A percentile compares a stretch with the other conserved stretches of the same genome.
phyloP scores from a whole-genome alignment of 495 filamentous ascomycete species.

The Tetracladium marchalianum region DNA sequence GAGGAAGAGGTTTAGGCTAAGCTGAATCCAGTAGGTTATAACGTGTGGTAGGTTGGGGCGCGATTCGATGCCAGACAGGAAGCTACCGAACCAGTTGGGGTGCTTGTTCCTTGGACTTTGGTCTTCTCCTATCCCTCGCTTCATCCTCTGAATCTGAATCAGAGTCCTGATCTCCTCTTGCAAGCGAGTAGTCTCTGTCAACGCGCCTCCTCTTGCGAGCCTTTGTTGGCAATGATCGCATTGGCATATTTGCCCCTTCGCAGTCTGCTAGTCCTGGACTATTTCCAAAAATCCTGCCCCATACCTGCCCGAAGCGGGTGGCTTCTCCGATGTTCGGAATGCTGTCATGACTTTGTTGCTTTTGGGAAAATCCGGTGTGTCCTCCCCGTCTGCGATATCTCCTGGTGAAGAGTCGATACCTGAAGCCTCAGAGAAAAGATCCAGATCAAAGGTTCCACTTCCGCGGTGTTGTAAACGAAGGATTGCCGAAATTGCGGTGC shows the following conservation, averaged over 20 bases:
- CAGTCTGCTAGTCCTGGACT: conserved; percentile 47
- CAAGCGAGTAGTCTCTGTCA: conserved; percentile 31
- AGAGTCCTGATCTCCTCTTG: conserved; percentile 37
- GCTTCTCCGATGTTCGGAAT: conserved; percentile 30
- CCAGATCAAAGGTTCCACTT: conserved; percentile 50
- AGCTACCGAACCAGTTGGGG: conserved; percentile 34
- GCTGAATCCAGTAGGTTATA: conserved; percentile 74
- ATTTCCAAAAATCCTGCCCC: conserved; percentile 26
- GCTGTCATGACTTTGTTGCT: conserved; percentile 28
- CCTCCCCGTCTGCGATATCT: conserved; percentile 56
- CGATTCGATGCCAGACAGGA: conserved; percentile 60
- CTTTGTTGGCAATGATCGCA: conserved; percentile 33
- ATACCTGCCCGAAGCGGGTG: conserved; percentile 38
- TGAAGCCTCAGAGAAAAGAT: conserved; percentile 54
- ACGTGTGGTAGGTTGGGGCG: conserved; percentile 83
- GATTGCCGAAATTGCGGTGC: conserved; percentile 48
- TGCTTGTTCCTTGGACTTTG: conserved; percentile 16
- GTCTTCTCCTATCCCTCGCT: conserved; percentile 17
- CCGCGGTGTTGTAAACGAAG: conserved; percentile 71
- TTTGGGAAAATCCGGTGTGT: conserved; percentile 51
- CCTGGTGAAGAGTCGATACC: conserved; percentile 76
- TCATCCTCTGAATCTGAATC: conserved; percentile 47
- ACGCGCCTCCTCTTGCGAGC: conserved; percentile 44
- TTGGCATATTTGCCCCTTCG: conserved; percentile 43
- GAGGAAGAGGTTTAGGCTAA: conserved; percentile 68